Evolutionary conservation across 129 eudicot genomes (phyloP), one percentile per base, ranked within the genome.

Genomic region (Gnaphalium uliginosum): DNA sequence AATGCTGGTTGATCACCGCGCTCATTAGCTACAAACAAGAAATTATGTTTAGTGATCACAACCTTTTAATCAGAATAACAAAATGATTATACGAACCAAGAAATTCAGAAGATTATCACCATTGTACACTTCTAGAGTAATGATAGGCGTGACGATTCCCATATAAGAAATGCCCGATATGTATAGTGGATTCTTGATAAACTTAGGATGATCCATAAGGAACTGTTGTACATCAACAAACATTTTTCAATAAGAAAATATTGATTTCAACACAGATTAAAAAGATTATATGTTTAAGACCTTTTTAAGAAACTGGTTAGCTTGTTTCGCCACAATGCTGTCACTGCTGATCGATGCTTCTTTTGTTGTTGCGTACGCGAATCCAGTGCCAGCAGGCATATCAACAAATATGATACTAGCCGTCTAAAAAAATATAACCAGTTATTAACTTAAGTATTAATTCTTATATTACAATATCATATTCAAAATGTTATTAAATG

Each of bases 311-410:
- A 74, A 74, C 6, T 58, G 57, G 15, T 41, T 37, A 9, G 68
- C 57, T 21, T 74, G 69, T 4, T n/a, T 26, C 11, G 39, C 68
- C 23, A 48, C 4, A 18, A 37, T 61, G 23, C 32, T 61, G 43
- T 74, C 60, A 10, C 69, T 59, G 30, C 69, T 35, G 9, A 22
- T 26, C 17, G 56, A 57, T 11, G 69, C 78, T 41, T 74, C 70
- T 35, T 63, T n/a, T 29, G 61, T 37, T 37, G 56, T 26, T 10
- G 78, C 70, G 25, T 74, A 74, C 1, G 78, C 27, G 25, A n/a
- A 74, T 23, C 78, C 69, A 41, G 78, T 1, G 24, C 78, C 78
- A 60, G 56, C 78, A 41, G 78, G 78, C 33, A 64, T 59, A 29
- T 74, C 78, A n/a, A 74, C 14, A 21, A 37, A 74, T 23, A 74